A percentile compares a stretch with the other conserved stretches of the same genome.
Conservation (phyloP, 306 rosid genomes). For the Prunus dulcis region DNA sequence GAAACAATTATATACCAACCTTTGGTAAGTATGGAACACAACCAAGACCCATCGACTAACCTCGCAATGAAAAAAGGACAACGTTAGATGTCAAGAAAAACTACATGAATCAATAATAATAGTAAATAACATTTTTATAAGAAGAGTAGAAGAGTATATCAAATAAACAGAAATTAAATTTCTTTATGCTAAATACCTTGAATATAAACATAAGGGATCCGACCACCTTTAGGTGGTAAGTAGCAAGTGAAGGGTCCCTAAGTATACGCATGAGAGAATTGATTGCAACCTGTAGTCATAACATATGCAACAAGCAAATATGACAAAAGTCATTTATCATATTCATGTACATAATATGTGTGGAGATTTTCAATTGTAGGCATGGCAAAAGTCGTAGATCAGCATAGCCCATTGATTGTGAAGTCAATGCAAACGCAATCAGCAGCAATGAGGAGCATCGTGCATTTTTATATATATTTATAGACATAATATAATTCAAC, state of each 20-base stretch:
- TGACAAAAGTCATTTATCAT: not conserved
- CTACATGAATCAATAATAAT: not conserved
- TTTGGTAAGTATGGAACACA: constrained; percentile 94
- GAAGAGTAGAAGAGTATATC: not conserved
- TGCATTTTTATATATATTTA: not conserved
- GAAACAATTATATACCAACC: constrained; percentile 50
- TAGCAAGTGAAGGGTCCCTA: constrained; percentile 96
- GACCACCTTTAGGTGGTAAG: constrained; percentile 85
- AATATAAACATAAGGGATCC: constrained; percentile 98
- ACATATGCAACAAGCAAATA: not conserved
- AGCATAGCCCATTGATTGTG: not conserved
- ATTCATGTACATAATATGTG: not conserved
- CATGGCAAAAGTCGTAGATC: not conserved
- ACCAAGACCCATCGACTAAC: constrained; percentile 94
- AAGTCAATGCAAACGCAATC: not conserved
- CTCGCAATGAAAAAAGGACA: constrained; percentile 40
- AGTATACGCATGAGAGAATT: constrained; percentile 96
- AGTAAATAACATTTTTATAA: not conserved
- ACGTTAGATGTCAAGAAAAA: constrained; percentile 28
- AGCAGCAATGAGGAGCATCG: not conserved
- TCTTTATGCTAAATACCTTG: constrained; percentile 52
- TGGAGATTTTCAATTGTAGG: not conserved
- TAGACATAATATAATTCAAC: constrained; percentile 10
- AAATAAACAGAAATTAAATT: not conserved
- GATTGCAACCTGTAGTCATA: constrained; percentile 75